These are phyloP conservation scores for Cyanidioschyzon merolae DNA, from an alignment of 23 red algal species.

Conservation along the genomic window DNA sequence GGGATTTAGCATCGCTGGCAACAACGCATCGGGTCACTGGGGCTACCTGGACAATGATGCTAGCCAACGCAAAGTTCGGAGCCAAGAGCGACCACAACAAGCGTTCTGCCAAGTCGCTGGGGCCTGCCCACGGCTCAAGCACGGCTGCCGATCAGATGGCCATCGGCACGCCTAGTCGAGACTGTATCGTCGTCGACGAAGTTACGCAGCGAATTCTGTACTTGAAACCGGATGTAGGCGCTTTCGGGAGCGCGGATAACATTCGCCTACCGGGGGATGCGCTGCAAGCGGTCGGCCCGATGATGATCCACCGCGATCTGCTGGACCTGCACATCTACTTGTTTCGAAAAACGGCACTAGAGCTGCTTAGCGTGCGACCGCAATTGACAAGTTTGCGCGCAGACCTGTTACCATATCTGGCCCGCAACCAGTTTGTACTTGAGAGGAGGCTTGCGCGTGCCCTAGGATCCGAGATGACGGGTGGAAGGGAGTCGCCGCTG, in stretches of 20 bases:
- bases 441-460: not conserved
- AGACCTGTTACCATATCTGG: slow-evolving; percentile 24
- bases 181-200: not conserved
- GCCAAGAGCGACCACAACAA: not conserved
- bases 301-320: not conserved
- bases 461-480: not conserved
- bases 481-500: not conserved
- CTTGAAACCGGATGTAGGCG: not conserved
- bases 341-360: slow-evolving; percentile 12
- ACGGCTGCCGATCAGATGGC: not conserved
- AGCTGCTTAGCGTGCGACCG: not conserved
- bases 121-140: not conserved
- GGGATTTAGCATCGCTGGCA: not conserved
- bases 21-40: not conserved
- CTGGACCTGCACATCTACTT: slow-evolving; percentile 24
- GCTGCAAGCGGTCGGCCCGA: not conserved
- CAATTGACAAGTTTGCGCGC: slow-evolving; percentile 14
- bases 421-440: slow-evolving; percentile 1
- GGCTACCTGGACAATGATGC: not conserved
- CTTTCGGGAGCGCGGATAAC: not conserved
- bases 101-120: not conserved
- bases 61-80: not conserved
- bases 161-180: not conserved
- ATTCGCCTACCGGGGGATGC: not conserved
- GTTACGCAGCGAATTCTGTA: not conserved